Evolutionary conservation across 2,329 filamentous ascomycete species (phyloP), one percentile per base, ranked within the genome.

Genomic region (Xylariaceae sp.): DNA sequence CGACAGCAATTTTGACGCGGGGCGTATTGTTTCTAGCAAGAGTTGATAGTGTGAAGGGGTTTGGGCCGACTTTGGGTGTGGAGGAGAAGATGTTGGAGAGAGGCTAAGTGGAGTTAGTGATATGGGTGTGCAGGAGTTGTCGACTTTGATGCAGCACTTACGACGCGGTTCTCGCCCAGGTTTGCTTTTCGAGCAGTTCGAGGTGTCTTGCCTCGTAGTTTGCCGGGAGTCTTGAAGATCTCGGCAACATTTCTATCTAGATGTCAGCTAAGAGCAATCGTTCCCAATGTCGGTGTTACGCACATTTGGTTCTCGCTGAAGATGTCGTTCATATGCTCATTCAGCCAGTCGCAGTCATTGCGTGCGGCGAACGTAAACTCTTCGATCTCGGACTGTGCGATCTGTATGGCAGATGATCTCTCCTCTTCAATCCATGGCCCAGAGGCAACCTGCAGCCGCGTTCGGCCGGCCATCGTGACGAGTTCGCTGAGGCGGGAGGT

Each of bases 271-370:
- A 33, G 39, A 18, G 14, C 14, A 30, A 10, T 32, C 19, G 36
- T 45, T 49, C 5, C 10, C 17, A 40, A 19, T 42, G 15, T 14
- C 33, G 15, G 27, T 31, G 52, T 30, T 35, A 79, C 87, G 63
- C 81, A 96, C 94, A 90, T 82, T 71, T 91, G 83, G 64, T 90
- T 87, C 61, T 86, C 84, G 62, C 85, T 86, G 67, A 97, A 95
- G 63, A 99, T 89, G 56, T 95, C 90, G 44, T 83, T 83, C 92
- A 99, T 96, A 69, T 99, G 94, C 72, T 97, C 94, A 65, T 99
- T 97, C 61, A 99, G 76, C 94, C 94, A 99, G 67, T 97, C 91
- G 64, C 97, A 75, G 68, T 99, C 94, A 71, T 97, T 95, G 51
- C 89, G 83, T 54, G 89, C 91, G 30, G 90, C 90, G 71, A 89